These are phyloP conservation scores for Trichoderma sp. DNA, from an alignment of 2,329 filamentous ascomycete species.

Conservation along the genomic window DNA sequence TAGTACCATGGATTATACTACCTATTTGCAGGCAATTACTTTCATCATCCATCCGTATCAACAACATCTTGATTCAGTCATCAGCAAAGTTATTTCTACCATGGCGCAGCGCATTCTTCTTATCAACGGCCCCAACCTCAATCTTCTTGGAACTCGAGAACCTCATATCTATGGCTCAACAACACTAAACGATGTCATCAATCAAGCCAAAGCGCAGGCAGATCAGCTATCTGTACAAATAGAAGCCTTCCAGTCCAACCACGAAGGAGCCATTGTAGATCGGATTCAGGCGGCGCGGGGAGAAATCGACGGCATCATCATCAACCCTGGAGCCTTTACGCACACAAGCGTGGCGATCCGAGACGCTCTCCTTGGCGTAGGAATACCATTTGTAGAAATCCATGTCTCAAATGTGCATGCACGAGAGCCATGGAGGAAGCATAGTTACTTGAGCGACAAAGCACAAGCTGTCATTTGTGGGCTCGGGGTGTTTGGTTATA, in stretches of 20 bases:
- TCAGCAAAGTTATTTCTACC: neutral
- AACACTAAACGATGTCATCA: slow-evolving; percentile 21
- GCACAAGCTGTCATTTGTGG: slow-evolving; percentile 24
- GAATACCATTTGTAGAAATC: slow-evolving; percentile 15
- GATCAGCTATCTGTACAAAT: slow-evolving; percentile 9
- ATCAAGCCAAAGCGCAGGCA: slow-evolving; percentile 17
- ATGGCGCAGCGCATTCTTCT: slow-evolving; percentile 21
- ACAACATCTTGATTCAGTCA: neutral
- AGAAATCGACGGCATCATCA: slow-evolving; percentile 1
- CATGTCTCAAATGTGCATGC: slow-evolving; percentile 20
- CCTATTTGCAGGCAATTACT: neutral
- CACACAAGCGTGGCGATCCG: slow-evolving; percentile 23
- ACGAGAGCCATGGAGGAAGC: slow-evolving; percentile 4
- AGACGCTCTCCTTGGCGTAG: slow-evolving; percentile 13
- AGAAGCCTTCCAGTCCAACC: slow-evolving; percentile 19
- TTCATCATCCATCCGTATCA: neutral
- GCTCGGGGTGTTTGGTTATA: slow-evolving; percentile 21
- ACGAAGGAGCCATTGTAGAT: slow-evolving; percentile 23
- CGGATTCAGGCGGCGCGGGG: slow-evolving; percentile 16
- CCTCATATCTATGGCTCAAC: slow-evolving; percentile 23
- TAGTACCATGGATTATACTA: neutral
- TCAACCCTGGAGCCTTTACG: slow-evolving; percentile 22
- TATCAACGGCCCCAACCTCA: slow-evolving; percentile 23
- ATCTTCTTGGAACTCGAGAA: slow-evolving; percentile 17
- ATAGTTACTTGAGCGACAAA: slow-evolving; percentile 26